Conservation (phyloP, 257 asterid species). For the Verbascum thapsus region DNA sequence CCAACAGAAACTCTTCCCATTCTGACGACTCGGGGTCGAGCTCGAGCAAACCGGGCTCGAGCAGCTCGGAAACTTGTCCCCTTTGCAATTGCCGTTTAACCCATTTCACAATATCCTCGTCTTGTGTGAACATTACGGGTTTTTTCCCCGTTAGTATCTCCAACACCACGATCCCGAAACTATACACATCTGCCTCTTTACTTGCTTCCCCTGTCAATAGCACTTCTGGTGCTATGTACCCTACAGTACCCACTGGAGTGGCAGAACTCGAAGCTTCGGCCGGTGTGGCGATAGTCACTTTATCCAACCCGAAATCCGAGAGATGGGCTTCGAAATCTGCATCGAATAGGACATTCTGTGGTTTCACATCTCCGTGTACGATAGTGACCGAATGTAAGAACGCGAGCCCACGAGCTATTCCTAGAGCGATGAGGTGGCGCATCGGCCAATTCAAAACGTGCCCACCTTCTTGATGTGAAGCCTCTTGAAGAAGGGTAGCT, state of each 20-base stretch:
- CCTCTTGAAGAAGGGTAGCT: constrained; percentile 78
- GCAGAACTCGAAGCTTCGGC: constrained; percentile 67
- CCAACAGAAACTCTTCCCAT: constrained; percentile 81
- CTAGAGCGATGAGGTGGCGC: constrained; percentile 85
- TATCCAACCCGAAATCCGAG: constrained; percentile 73
- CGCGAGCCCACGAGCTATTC: constrained; percentile 80
- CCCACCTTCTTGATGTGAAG: constrained; percentile 87
- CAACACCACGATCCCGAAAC: constrained; percentile 71
- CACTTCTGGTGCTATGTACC: constrained; percentile 74
- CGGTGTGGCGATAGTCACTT: constrained; percentile 47
- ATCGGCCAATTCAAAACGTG: constrained; percentile 92
- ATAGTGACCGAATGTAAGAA: constrained; percentile 59
- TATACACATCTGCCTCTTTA: constrained; percentile 67
- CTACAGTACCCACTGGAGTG: constrained; percentile 59
- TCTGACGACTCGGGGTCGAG: constrained; percentile 82
- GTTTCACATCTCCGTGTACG: constrained; percentile 69
- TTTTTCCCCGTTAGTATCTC: constrained; percentile 75
- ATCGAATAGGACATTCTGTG: constrained; percentile 79
- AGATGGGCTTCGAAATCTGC: constrained; percentile 93
- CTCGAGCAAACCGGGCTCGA: constrained; percentile 77
- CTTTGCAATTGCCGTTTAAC: constrained; percentile 77
- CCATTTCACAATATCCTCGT: constrained; percentile 88
- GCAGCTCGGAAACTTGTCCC: constrained; percentile 67
- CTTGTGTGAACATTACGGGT: constrained; percentile 78
- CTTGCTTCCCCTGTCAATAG: constrained; percentile 53